Evolutionary conservation across 768 basidiomycete genomes (phyloP).

Genomic region (Mycena venus): DNA sequence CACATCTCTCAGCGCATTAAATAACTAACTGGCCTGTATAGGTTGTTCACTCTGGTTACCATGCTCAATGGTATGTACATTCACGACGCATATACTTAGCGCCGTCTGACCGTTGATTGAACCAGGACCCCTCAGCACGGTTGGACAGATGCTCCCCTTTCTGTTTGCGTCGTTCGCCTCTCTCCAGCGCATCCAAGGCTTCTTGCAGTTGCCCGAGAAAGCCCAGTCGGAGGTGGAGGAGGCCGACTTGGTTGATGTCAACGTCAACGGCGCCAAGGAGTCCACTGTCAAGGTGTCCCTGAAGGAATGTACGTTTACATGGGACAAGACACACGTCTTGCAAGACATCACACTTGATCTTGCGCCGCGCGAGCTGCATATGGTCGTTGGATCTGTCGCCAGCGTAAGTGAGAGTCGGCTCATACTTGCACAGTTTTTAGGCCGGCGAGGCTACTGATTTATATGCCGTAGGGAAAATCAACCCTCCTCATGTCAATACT

Average conservation of each 20-base stretch:
- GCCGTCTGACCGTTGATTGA: background rate
- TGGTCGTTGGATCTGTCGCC: slow-evolving; percentile 29
- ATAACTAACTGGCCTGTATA: background rate
- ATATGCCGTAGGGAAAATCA: slow-evolving; percentile 19
- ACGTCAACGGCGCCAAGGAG: background rate
- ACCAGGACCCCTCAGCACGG: slow-evolving; percentile 1
- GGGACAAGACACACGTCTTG: slow-evolving; percentile 16
- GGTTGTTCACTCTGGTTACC: slow-evolving; percentile 4
- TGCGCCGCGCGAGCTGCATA: slow-evolving; percentile 12
- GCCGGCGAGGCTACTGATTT: too few species aligned
- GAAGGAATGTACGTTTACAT: slow-evolving; percentile 16
- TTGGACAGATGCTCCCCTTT: slow-evolving; percentile 10
- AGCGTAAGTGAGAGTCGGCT: slow-evolving; percentile 4
- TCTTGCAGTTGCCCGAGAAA: slow-evolving; percentile 27
- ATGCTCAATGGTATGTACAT: background rate
- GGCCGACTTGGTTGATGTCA: slow-evolving; percentile 8
- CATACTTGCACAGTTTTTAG: background rate
- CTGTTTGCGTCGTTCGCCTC: slow-evolving; percentile 23
- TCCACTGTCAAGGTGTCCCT: slow-evolving; percentile 8
- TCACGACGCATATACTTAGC: background rate
- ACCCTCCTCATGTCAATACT: slow-evolving; percentile 29
- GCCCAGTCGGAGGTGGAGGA: background rate
- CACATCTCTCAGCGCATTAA: too few species aligned
- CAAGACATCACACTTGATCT: slow-evolving; percentile 18
- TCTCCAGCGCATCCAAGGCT: slow-evolving; percentile 16